Conservation (phyloP, 2,329 filamentous ascomycete species). For the Pleoardoris graminearum region DNA sequence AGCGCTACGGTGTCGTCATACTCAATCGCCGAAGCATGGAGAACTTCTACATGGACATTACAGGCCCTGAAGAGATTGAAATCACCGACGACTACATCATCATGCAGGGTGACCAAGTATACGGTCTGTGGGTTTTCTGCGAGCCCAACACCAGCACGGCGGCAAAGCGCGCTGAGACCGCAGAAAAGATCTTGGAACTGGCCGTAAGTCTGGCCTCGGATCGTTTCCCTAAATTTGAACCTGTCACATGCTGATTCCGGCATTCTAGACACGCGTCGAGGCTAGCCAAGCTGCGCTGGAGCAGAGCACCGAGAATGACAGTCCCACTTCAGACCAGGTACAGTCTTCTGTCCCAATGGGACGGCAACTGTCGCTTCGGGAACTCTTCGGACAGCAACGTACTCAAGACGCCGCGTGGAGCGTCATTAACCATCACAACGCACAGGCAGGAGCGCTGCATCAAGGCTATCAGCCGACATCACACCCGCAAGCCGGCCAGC, state of each 20-base stretch:
- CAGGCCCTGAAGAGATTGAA: slow-evolving; percentile 50
- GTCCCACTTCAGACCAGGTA: slow-evolving; percentile 31
- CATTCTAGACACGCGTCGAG: slow-evolving; percentile 48
- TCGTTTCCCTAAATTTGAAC: no score
- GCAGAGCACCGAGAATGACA: slow-evolving; percentile 25
- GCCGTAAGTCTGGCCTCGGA: slow-evolving; percentile 49
- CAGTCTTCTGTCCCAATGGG: slow-evolving; percentile 53
- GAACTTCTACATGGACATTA: slow-evolving; percentile 52
- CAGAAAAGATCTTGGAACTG: slow-evolving; percentile 59
- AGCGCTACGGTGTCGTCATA: slow-evolving; percentile 51
- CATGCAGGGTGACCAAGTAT: slow-evolving; percentile 54
- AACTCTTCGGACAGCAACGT: slow-evolving; percentile 60
- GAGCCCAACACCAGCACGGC: slow-evolving; percentile 60
- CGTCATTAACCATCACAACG: slow-evolving; percentile 50
- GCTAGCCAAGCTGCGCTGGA: slow-evolving; percentile 51
- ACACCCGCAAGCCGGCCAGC: slow-evolving; percentile 25
- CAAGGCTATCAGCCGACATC: slow-evolving; percentile 10
- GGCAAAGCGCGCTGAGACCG: slow-evolving; percentile 55
- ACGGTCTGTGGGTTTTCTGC: slow-evolving; percentile 68
- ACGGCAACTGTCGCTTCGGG: slow-evolving; percentile 57
- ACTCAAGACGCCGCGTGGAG: slow-evolving; percentile 57
- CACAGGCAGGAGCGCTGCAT: slow-evolving; percentile 2
- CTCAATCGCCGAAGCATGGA: slow-evolving; percentile 54
- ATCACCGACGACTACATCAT: slow-evolving; percentile 63
- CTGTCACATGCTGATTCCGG: background rate